phyloP scores from a whole-genome alignment of 257 asterid species.

The Galeopsis tetrahit region DNA sequence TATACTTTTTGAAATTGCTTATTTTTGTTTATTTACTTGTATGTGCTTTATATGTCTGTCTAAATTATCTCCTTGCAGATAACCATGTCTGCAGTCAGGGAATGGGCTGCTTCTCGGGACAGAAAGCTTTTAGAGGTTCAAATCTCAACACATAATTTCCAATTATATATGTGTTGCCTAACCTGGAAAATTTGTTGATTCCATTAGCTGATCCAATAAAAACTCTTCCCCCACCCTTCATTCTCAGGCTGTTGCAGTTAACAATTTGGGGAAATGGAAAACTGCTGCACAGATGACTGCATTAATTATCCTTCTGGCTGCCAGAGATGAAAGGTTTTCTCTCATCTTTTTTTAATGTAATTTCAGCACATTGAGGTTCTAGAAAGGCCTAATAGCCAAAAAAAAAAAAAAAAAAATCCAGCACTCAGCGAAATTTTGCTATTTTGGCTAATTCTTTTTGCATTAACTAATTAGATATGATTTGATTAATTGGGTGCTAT shows the following conservation, averaged over 20 bases:
- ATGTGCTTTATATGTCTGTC: constrained; percentile 23
- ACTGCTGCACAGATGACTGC: constrained; percentile 96
- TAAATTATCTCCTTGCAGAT: constrained; percentile 54
- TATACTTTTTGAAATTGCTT: neutral
- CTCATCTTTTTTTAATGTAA: constrained; percentile 10
- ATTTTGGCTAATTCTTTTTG: neutral
- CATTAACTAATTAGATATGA: neutral
- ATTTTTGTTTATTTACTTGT: neutral
- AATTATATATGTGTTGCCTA: neutral
- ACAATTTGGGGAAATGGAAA: constrained; percentile 95
- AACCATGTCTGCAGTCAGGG: constrained; percentile 99
- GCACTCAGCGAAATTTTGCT: neutral
- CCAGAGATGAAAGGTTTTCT: constrained; percentile 82
- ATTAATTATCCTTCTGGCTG: constrained; percentile 78
- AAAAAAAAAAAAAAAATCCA: neutral
- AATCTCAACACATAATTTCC: constrained; percentile 27
- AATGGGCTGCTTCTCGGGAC: constrained; percentile 99
- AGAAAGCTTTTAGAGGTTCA: constrained; percentile 83
- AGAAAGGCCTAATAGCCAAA: constrained; percentile 7
- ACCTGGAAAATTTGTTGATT: constrained; percentile 9
- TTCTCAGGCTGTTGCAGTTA: constrained; percentile 94
- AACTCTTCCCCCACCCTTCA: neutral
- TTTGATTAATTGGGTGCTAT: neutral
- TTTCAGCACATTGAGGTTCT: constrained; percentile 7
- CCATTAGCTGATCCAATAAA: constrained; percentile 10